These are phyloP conservation scores for Corylus americana DNA, from an alignment of 306 rosid genomes.

Conservation along the genomic window DNA sequence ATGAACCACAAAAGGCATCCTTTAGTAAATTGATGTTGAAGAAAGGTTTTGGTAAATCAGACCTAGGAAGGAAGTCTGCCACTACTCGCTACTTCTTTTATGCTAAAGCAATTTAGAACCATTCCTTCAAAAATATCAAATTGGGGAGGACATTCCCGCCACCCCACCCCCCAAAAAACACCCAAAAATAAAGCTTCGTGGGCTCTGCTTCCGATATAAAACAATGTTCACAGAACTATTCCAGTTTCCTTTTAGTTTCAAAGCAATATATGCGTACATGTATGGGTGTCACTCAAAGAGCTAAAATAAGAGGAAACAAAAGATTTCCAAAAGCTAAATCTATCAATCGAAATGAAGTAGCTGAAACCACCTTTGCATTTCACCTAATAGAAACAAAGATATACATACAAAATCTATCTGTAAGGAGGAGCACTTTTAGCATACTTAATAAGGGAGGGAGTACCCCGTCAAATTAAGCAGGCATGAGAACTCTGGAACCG, in stretches of 20 bases:
- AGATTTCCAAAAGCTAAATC: not conserved
- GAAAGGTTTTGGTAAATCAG: not conserved
- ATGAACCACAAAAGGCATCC: not conserved
- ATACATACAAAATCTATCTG: not conserved
- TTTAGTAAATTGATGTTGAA: not conserved
- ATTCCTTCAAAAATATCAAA: not conserved
- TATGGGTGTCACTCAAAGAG: not conserved
- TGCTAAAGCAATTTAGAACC: not conserved
- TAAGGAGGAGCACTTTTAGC: not conserved
- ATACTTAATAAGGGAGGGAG: not conserved
- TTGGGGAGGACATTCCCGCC: not conserved
- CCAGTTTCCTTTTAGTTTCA: not conserved
- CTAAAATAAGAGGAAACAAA: not conserved
- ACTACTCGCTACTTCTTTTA: no score
- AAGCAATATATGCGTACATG: not conserved
- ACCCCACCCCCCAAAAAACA: not conserved
- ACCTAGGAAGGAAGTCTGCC: not conserved
- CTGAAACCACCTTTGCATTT: not conserved
- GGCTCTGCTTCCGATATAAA: not conserved
- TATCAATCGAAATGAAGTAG: not conserved
- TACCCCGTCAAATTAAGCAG: slow-evolving; percentile 50
- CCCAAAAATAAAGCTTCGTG: not conserved
- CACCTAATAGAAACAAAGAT: not conserved
- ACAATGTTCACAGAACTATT: not conserved
- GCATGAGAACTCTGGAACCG: slow-evolving; percentile 58